Evolutionary conservation across 306 rosid genomes (phyloP).

Genomic region (Arachis hypogaea): DNA sequence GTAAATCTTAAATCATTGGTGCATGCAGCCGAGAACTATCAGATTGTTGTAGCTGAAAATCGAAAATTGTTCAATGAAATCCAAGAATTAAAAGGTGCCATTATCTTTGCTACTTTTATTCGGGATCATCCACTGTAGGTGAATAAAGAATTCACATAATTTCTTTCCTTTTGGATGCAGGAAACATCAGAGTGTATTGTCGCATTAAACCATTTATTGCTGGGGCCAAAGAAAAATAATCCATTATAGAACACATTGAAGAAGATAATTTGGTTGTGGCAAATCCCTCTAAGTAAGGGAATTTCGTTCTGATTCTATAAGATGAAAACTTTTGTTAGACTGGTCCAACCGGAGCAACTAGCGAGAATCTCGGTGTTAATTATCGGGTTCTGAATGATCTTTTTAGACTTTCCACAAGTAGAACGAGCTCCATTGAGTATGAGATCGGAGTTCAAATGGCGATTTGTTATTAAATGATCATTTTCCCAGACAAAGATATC

Average conservation of each 20-base stretch:
- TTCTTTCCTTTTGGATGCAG: constrained; percentile 37
- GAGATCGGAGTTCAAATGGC: constrained; percentile 56
- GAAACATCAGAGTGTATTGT: constrained; percentile 74
- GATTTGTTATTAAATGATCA: constrained; percentile 45
- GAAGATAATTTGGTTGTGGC: constrained; percentile 47
- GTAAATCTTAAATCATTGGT: constrained; percentile 44
- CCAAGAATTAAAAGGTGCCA: constrained; percentile 55
- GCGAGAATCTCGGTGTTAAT: constrained; percentile 51
- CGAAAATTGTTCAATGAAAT: constrained; percentile 46
- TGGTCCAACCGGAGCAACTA: constrained; percentile 57
- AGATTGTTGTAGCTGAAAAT: constrained; percentile 47
- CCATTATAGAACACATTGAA: constrained; percentile 45
- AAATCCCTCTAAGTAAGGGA: constrained; percentile 51
- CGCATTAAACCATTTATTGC: constrained; percentile 54
- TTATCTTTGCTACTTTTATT: neutral
- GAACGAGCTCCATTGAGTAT: constrained; percentile 35
- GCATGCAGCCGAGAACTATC: constrained; percentile 46
- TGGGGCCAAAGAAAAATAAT: constrained; percentile 42
- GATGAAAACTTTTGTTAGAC: constrained; percentile 46
- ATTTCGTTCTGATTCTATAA: constrained; percentile 26
- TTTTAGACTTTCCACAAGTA: constrained; percentile 44
- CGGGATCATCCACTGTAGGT: neutral
- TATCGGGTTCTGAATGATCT: constrained; percentile 58
- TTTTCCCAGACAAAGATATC: constrained; percentile 48
- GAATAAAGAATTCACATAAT: constrained; percentile 18